phyloP scores from a whole-genome alignment of 2,329 filamentous ascomycete genomes.

The Aspergillus sp. region DNA sequence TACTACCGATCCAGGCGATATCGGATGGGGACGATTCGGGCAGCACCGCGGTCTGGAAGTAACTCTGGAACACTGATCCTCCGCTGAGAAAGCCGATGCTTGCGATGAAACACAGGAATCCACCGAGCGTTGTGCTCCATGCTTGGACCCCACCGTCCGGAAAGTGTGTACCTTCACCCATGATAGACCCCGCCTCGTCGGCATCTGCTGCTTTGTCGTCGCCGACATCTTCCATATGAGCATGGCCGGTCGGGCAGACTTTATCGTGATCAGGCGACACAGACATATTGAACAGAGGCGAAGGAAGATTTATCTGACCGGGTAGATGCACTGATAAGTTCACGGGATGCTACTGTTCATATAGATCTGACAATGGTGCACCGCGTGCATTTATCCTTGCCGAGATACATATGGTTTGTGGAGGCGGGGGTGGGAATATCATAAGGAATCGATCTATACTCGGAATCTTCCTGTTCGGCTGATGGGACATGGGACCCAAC shows the following conservation, averaged over 20 bases:
- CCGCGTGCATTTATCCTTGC: not conserved
- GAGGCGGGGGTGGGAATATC: not conserved
- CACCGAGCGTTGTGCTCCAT: conserved; percentile 4
- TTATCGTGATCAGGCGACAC: not conserved
- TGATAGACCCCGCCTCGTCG: not conserved
- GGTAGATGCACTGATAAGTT: not conserved
- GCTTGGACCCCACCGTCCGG: conserved; percentile 1
- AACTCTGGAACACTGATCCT: conserved; percentile 7
- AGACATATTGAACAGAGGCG: not conserved
- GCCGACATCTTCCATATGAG: not conserved
- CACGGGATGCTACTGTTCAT: not conserved
- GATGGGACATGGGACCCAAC: not conserved
- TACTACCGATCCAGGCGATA: conserved; percentile 3
- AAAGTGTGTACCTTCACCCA: not conserved
- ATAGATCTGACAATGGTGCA: not conserved
- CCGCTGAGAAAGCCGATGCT: conserved; percentile 9
- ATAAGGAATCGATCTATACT: not conserved
- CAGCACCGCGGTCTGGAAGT: not conserved
- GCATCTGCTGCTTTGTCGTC: not conserved
- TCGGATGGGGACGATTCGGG: not conserved
- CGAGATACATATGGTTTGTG: not conserved
- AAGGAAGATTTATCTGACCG: not conserved
- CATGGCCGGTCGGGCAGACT: not conserved
- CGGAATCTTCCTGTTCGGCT: not conserved
- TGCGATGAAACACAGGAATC: conserved; percentile 3